Evolutionary conservation across 2,329 filamentous ascomycete genomes (phyloP).

Genomic region (Fusarium albidum): DNA sequence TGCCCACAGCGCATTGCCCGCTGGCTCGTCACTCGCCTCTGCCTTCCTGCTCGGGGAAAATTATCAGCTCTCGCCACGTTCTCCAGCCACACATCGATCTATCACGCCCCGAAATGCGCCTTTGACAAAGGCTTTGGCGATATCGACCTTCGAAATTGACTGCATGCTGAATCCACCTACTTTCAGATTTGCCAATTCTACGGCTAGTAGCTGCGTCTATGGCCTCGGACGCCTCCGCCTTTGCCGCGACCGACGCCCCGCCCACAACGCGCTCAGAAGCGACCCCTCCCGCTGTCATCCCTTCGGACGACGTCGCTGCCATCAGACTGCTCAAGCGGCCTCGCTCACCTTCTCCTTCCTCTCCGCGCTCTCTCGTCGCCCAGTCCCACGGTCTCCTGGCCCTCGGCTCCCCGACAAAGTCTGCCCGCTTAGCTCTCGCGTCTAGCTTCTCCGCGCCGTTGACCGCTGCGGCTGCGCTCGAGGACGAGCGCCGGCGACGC

Average conservation of each 20-base stretch:
- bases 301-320: conserved; percentile 49
- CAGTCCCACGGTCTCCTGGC: conserved; percentile 44
- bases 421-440: conserved; percentile 58
- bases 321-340: conserved; percentile 53
- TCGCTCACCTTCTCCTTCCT: conserved; percentile 56
- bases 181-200: conserved; percentile 31
- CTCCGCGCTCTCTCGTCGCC: conserved; percentile 43
- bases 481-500: conserved; percentile 60
- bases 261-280: conserved; percentile 47
- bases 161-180: conserved; percentile 29
- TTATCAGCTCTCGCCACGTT: conserved; percentile 54
- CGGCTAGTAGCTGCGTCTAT: conserved; percentile 49
- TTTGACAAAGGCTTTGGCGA: conserved; percentile 40
- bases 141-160: conserved; percentile 36
- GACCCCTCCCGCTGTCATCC: conserved; percentile 47
- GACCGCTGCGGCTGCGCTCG: conserved; percentile 62
- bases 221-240: conserved; percentile 62
- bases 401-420: conserved; percentile 61
- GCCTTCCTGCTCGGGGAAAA: conserved; percentile 35
- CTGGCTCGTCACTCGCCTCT: conserved; percentile 34
- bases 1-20: conserved; percentile 36
- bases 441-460: conserved; percentile 55
- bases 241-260: conserved; percentile 62
- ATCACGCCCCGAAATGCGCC: conserved; percentile 48
- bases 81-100: conserved; percentile 52